Percentiles rank a stretch among this genome's conserved stretches.
Conservation (phyloP, 2,329 filamentous ascomycete species). For the Penicillium sumatraense region DNA sequence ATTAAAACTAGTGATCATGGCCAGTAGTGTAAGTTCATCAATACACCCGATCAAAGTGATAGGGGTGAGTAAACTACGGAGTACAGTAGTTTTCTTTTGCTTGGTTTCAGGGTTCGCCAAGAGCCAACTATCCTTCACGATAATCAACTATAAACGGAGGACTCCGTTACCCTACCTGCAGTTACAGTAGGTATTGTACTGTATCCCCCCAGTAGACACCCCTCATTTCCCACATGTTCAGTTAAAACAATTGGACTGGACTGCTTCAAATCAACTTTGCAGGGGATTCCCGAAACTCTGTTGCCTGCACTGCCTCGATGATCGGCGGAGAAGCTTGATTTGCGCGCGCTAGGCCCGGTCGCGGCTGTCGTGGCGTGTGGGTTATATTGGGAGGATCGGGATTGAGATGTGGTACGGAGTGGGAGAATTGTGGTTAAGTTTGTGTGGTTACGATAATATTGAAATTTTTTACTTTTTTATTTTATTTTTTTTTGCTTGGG, state of each 20-base stretch:
- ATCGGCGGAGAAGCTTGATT: constrained; percentile 2
- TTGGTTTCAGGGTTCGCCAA: no score
- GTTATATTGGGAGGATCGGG: neutral
- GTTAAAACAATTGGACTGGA: neutral
- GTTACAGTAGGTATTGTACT: neutral
- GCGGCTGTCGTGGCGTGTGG: neutral
- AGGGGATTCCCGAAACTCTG: constrained; percentile 2
- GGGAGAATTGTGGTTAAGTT: no score
- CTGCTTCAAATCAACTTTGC: neutral
- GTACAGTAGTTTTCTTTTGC: no score
- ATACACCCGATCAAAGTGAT: no score
- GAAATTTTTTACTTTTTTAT: no score
- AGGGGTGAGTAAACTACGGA: no score
- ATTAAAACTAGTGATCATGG: neutral
- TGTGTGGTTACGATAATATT: no score
- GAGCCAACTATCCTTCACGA: no score
- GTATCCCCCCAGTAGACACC: neutral
- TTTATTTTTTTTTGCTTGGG: no score
- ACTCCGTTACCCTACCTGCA: neutral
- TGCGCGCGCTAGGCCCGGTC: neutral
- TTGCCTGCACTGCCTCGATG: constrained; percentile 4
- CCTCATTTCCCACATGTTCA: neutral
- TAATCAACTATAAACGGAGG: neutral
- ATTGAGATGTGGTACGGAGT: neutral
- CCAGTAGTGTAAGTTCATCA: no score